Base-by-base conservation (phyloP, 495 filamentous ascomycete species). In the Hypoxylon crocopeplum region DNA sequence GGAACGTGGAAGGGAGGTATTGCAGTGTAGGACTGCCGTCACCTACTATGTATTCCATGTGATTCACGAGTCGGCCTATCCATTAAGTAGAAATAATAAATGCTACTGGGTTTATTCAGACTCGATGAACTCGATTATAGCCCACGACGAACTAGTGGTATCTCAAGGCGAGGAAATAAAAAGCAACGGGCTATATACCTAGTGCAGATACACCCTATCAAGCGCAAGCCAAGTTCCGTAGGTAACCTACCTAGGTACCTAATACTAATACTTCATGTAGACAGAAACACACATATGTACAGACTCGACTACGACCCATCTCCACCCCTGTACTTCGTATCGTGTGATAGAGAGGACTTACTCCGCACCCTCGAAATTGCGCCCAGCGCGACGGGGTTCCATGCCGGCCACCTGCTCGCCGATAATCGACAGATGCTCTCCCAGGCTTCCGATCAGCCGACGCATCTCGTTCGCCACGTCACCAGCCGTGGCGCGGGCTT, bases 391-490 rank as follows among this genome's bases (percentile, higher is more conserved):
- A 10, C 60, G 42, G 3, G 68, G 64, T 11, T 70, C 68, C 68
- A 70, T 65, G n/a, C 50, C 42, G 2, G 30, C 57, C 27, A 70
- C 68, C 24, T 67, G 68, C 38, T 70, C 68, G 25, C 64, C 62
- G 20, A 72, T 65, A 1, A 66, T 21, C 0, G 62, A 46, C 1
- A 82, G 63, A 45, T 81, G 77, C 12, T 79, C 76, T 16, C 72
- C 68, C 7, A 85, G 70, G 36, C 74, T 80, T 5, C 71, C 77
- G 24, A 86, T 62, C 33, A 85, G 63, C 4, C 83, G 67, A 47
- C 76, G 73, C 48, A 86, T 63, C 71, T 88, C 85, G 5, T 78
- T 75, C n/a, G 72, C 61, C 59, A 86, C 72, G 49, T 84, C 73
- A 11, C 75, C 73, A 0, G 72, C 64, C 7, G 75, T 77, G 8